phyloP scores from a whole-genome alignment of 2,329 filamentous ascomycete genomes.

The Grosmannia serpens region DNA sequence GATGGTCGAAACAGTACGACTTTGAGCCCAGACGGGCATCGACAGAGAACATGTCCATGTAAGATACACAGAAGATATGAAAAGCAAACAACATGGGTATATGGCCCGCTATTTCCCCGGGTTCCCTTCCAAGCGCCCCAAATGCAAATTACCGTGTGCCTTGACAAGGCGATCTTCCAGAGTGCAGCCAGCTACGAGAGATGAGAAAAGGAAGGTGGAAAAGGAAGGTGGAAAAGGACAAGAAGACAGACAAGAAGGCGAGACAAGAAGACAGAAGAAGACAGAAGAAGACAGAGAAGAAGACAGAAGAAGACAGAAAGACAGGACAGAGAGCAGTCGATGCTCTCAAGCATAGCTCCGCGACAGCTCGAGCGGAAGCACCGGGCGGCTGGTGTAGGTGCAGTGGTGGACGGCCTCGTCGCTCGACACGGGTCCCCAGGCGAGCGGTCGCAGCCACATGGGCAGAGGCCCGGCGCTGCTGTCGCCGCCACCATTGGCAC shows the following conservation, averaged over 20 bases:
- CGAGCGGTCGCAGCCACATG: constrained; percentile 25
- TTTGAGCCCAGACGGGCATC: background rate
- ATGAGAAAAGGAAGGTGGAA: background rate
- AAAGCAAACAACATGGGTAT: background rate
- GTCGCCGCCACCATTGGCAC: constrained; percentile 6
- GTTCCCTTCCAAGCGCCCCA: background rate
- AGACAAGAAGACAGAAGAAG: background rate
- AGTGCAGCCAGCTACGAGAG: background rate
- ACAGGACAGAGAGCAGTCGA: background rate
- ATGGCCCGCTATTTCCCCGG: background rate
- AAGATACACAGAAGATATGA: background rate
- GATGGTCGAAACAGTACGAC: background rate
- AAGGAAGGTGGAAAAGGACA: background rate
- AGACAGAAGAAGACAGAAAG: background rate
- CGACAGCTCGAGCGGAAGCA: constrained; percentile 22
- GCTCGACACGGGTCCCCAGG: constrained; percentile 32
- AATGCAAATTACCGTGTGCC: background rate
- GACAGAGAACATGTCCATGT: background rate
- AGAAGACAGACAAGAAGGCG: background rate
- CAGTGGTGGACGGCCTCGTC: constrained; percentile 25
- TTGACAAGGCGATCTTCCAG: background rate
- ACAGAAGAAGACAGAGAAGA: background rate
- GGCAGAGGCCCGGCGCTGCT: constrained; percentile 12
- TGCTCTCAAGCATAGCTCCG: constrained; percentile 25
- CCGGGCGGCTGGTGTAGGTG: constrained; percentile 28